Conservation (phyloP, 1,139 yeast genomes). For the Nakaseomyces kungkrabaensis region DNA sequence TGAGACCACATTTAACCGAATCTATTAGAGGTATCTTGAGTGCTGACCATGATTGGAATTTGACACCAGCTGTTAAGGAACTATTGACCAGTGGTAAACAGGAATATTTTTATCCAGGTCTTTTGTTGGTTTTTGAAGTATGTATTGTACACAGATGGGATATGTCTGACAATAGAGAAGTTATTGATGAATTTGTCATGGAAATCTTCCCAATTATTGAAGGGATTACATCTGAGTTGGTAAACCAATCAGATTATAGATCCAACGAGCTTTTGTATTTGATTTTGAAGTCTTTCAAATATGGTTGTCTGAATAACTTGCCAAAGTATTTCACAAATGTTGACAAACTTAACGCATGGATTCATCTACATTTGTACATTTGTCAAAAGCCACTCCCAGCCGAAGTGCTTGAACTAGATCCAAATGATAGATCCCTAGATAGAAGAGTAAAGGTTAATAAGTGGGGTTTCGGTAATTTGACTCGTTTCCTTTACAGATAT, state of each 20-base stretch:
- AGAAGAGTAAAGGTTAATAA: slow-evolving; percentile 54
- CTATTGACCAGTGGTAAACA: slow-evolving; percentile 40
- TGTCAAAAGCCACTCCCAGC: slow-evolving; percentile 53
- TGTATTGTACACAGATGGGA: slow-evolving; percentile 52
- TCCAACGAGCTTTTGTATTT: slow-evolving; percentile 52
- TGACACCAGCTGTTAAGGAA: slow-evolving; percentile 29
- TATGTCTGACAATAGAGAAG: slow-evolving; percentile 36
- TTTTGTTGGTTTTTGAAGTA: slow-evolving; percentile 47
- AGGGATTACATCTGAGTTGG: slow-evolving; percentile 36
- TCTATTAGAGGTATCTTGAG: slow-evolving; percentile 55
- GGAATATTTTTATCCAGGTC: slow-evolving; percentile 48
- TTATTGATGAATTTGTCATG: slow-evolving; percentile 39
- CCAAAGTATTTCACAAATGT: slow-evolving; percentile 44
- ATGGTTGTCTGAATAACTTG: slow-evolving; percentile 44
- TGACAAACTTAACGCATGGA: slow-evolving; percentile 51
- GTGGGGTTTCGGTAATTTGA: slow-evolving; percentile 66
- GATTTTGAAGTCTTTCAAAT: slow-evolving; percentile 57
- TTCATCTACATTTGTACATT: slow-evolving; percentile 47
- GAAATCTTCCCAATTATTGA: slow-evolving; percentile 51
- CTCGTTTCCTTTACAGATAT: slow-evolving; percentile 38
- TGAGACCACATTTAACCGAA: slow-evolving; percentile 56
- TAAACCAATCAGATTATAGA: slow-evolving; percentile 30
- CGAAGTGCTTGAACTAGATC: slow-evolving; percentile 42
- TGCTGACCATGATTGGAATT: slow-evolving; percentile 36
- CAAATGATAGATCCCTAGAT: slow-evolving; percentile 40